Percentiles rank a stretch among this genome's conserved stretches.
Evolutionary conservation across 2,329 filamentous ascomycete genomes (phyloP).

Genomic region (Tolypocladium guangdongense): DNA sequence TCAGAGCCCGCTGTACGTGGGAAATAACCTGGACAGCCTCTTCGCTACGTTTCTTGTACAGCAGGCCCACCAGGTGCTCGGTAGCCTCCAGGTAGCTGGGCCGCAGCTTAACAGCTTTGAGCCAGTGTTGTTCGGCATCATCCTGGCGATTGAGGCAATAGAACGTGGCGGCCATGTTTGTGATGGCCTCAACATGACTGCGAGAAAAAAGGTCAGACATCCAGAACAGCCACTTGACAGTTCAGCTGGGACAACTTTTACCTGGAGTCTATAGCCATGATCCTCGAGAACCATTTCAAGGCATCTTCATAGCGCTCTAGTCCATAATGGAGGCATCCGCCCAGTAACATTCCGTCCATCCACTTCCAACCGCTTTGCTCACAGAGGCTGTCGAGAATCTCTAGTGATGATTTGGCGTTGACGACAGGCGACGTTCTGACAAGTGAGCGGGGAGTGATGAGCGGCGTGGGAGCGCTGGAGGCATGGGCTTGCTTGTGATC

Average conservation of each 20-base stretch:
- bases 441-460: background rate
- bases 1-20: constrained; percentile 65
- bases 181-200: constrained; percentile 85
- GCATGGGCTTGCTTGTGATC: background rate
- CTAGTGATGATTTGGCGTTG: constrained; percentile 54
- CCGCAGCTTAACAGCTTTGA: constrained; percentile 67
- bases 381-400: constrained; percentile 63
- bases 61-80: constrained; percentile 80
- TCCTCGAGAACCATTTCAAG: constrained; percentile 61
- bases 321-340: constrained; percentile 85
- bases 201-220: constrained; percentile 16
- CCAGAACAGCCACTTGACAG: constrained; percentile 18
- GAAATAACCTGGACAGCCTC: constrained; percentile 85
- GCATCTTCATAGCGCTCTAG: constrained; percentile 74
- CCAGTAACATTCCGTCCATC: constrained; percentile 86
- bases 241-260: constrained; percentile 25
- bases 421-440: constrained; percentile 29
- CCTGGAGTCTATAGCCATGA: constrained; percentile 44
- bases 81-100: constrained; percentile 91
- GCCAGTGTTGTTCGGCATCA: constrained; percentile 81
- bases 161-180: constrained; percentile 82
- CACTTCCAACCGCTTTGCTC: constrained; percentile 76
- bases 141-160: constrained; percentile 71
- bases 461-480: background rate
- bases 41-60: constrained; percentile 72